phyloP scores from a whole-genome alignment of 2,329 filamentous ascomycete genomes.

The Colletotrichum coccodes region DNA sequence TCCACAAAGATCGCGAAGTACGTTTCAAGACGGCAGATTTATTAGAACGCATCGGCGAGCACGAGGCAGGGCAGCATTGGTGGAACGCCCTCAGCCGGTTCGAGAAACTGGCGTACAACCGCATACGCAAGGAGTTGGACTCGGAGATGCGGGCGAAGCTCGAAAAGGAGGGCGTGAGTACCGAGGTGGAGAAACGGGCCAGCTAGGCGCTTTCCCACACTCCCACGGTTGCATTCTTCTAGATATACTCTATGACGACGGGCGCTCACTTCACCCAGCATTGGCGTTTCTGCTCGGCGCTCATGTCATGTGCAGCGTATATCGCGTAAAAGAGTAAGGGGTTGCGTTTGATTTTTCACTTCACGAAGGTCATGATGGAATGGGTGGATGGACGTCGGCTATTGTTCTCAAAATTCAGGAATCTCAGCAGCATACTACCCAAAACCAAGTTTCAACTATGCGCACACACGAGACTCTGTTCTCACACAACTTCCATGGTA shows the following conservation, averaged over 20 bases:
- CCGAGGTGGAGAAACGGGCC: conserved; percentile 56
- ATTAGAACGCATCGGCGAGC: conserved; percentile 82
- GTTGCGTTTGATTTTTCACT: not conserved
- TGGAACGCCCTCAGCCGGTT: conserved; percentile 89
- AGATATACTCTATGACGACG: conserved; percentile 16
- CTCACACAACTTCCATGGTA: conserved; percentile 10
- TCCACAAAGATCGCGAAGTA: conserved; percentile 87
- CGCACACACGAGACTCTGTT: not conserved
- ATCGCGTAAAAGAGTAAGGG: not conserved
- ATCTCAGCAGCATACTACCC: conserved; percentile 24
- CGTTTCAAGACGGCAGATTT: conserved; percentile 81
- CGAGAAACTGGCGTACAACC: conserved; percentile 85
- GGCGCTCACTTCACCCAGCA: conserved; percentile 3
- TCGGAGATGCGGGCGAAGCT: conserved; percentile 58
- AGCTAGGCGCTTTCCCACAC: conserved; percentile 49
- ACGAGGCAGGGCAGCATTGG: conserved; percentile 93
- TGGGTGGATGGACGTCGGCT: conserved; percentile 24
- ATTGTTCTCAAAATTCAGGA: conserved; percentile 29
- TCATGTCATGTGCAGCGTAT: not conserved
- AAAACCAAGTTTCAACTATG: conserved; percentile 12
- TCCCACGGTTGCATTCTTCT: conserved; percentile 21
- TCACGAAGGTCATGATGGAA: conserved; percentile 31
- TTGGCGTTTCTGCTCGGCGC: conserved; percentile 5
- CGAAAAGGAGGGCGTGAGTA: conserved; percentile 54
- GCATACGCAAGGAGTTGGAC: conserved; percentile 76